phyloP scores from a whole-genome alignment of 1,139 yeast species.

The Candida sojae region DNA sequence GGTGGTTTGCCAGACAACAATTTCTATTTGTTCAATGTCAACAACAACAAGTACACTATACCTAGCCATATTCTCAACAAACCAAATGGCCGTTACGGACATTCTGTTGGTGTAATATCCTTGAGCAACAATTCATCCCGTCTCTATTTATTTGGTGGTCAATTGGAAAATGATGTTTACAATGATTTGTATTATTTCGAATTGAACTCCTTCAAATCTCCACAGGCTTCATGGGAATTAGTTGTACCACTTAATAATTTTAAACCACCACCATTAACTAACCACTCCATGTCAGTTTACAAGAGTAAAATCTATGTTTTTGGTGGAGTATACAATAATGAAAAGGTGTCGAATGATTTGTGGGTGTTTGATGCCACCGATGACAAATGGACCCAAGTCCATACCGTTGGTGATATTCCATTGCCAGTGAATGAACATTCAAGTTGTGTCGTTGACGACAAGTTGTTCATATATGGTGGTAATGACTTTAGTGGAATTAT shows the following conservation, averaged over 20 bases:
- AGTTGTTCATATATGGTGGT: conserved; percentile 89
- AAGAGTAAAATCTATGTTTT: conserved; percentile 78
- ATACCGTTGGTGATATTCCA: conserved; percentile 63
- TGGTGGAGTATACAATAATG: conserved; percentile 91
- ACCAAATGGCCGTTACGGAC: conserved; percentile 95
- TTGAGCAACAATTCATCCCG: conserved; percentile 68
- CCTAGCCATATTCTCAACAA: conserved; percentile 81
- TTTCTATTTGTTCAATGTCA: conserved; percentile 85
- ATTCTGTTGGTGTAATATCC: conserved; percentile 65
- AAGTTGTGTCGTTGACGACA: conserved; percentile 75
- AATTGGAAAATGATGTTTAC: conserved; percentile 83
- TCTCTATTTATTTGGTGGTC: conserved; percentile 92
- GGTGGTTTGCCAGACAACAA: conserved; percentile 85
- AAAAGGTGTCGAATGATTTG: conserved; percentile 71
- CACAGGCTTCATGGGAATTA: conserved; percentile 82
- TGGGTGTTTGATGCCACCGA: conserved; percentile 77
- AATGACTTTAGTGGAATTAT: conserved; percentile 76
- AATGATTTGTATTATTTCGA: conserved; percentile 87
- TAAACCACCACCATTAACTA: conserved; percentile 89
- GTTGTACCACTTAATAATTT: conserved; percentile 55
- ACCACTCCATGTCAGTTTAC: conserved; percentile 85
- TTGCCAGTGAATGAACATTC: conserved; percentile 93
- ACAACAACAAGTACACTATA: conserved; percentile 87
- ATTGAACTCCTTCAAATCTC: conserved; percentile 81
- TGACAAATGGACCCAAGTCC: conserved; percentile 64